Evolutionary conservation across 208 protist genomes (phyloP).

Genomic region (Tritrichomonas foetus): DNA sequence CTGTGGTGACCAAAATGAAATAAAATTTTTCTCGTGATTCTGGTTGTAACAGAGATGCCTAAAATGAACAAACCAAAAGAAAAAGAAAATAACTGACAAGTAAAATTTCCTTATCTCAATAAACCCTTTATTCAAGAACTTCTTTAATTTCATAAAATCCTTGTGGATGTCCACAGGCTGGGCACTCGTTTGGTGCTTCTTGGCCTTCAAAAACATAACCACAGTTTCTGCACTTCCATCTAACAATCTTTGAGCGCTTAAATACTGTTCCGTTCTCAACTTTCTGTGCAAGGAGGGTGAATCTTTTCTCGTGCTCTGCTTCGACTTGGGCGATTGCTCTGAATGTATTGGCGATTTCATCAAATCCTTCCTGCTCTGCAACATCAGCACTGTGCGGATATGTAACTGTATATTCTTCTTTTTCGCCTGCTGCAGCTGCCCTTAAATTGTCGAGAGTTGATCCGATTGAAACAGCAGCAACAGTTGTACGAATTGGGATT

Average conservation of each 20-base stretch:
- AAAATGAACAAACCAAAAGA: no score
- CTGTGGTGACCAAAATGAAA: no score
- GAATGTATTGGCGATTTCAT: not conserved
- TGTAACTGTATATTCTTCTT: not conserved
- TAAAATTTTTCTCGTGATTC: no score
- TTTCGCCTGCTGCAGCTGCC: not conserved
- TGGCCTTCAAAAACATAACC: not conserved
- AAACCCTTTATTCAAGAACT: constrained; percentile 19
- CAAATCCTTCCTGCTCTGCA: not conserved
- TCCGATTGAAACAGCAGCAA: not conserved
- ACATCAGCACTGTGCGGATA: not conserved
- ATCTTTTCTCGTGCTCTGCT: not conserved
- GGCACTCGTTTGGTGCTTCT: not conserved
- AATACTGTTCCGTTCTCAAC: not conserved
- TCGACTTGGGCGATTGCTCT: not conserved
- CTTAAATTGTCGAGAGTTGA: not conserved
- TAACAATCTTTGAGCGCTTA: not conserved
- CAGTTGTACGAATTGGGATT: not conserved
- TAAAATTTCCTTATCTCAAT: no score
- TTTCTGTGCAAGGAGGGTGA: not conserved
- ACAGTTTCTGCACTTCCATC: constrained; percentile 38
- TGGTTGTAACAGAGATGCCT: no score
- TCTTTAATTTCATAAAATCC: constrained; percentile 1
- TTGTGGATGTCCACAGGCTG: not conserved
- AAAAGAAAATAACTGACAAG: no score